Evolutionary conservation across 2,329 filamentous ascomycete genomes (phyloP), one percentile per base, ranked within the genome.

Genomic region (Sclerotinia subarctica): DNA sequence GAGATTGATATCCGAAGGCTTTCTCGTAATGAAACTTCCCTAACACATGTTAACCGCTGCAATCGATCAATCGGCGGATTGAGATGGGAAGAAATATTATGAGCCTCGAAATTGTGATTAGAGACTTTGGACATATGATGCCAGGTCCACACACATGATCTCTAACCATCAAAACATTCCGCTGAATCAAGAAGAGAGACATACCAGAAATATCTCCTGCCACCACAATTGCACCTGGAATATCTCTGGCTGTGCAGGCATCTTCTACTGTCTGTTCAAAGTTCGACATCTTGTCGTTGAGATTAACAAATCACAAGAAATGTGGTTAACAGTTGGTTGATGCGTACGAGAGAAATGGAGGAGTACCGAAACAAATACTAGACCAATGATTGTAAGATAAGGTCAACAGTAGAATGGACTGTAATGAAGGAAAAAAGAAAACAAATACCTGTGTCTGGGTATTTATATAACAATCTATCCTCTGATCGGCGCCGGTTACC

Each of bases 21-120:
- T 77, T 77, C 44, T 71, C 68, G 69, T 81, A 81, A 5, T 62
- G 70, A 70, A 80, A 79, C 2, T 74, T 75, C 6, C 77, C 79
- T 81, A 54, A 54, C 17, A 32, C 11, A 35, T 24, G 2, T 68
- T 24, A 57, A 42, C 17, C 7, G 2, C 2, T 19, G 44, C 13
- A 24, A 21, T 5, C 3, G 13, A 3, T 11, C 13, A 5, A 13
- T 10, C 2, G 8, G 3, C 7, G 19, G 38, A 38, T 49, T 35
- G 21, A 32, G 15, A 29, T 11, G 1, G 19, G 24, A 42, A 26
- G 13, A 38, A 2, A 24, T 19, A 3, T 11, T 11, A 66, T 49
- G 17, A 19, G 26, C 21, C 3, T 52, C 42, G 29, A n/a, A 19
- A 19, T 29, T 49, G 47, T 67, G 63, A 67, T n/a, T n/a, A 47